phyloP scores from a whole-genome alignment of 768 basidiomycete species.

The Lentinula boryana region DNA sequence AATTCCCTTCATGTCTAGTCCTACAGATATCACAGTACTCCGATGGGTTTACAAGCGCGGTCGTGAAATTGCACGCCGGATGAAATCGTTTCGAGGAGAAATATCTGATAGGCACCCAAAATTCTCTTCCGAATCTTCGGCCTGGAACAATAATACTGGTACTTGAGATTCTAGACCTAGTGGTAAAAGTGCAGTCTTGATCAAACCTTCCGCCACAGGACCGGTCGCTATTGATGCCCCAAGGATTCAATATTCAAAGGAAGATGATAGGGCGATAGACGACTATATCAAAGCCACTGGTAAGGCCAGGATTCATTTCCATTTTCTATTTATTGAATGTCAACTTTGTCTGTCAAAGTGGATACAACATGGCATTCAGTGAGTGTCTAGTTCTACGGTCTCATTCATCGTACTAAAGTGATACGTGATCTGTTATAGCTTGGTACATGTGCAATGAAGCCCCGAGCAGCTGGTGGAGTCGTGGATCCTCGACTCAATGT shows the following conservation, averaged over 20 bases:
- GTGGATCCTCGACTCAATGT: slow-evolving; percentile 39
- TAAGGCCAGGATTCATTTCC: slow-evolving; percentile 1
- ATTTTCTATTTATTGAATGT: not conserved
- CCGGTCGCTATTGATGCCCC: slow-evolving; percentile 15
- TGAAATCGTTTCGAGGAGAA: slow-evolving; percentile 21
- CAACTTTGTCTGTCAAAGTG: slow-evolving; percentile 4
- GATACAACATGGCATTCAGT: slow-evolving; percentile 21
- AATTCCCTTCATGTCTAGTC: not conserved
- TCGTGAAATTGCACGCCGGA: slow-evolving; percentile 28
- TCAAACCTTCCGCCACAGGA: not conserved
- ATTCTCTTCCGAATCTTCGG: slow-evolving; percentile 8
- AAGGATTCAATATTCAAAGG: slow-evolving; percentile 16
- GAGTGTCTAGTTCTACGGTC: not conserved
- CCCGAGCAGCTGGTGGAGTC: slow-evolving; percentile 34
- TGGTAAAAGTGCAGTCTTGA: not conserved
- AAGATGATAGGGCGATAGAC: slow-evolving; percentile 20
- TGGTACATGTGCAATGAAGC: slow-evolving; percentile 46
- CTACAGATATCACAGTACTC: slow-evolving; percentile 18
- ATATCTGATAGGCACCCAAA: slow-evolving; percentile 12
- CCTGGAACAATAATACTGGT: slow-evolving; percentile 5
- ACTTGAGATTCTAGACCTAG: not conserved
- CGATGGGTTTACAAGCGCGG: slow-evolving; percentile 20
- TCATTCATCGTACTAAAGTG: not conserved
- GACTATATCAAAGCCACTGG: slow-evolving; percentile 8
- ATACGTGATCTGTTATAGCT: slow-evolving; percentile 19